Evolutionary conservation across 371 early-diverging fungal genomes (phyloP).

Genomic region (Choanephora cucurbitarum): DNA sequence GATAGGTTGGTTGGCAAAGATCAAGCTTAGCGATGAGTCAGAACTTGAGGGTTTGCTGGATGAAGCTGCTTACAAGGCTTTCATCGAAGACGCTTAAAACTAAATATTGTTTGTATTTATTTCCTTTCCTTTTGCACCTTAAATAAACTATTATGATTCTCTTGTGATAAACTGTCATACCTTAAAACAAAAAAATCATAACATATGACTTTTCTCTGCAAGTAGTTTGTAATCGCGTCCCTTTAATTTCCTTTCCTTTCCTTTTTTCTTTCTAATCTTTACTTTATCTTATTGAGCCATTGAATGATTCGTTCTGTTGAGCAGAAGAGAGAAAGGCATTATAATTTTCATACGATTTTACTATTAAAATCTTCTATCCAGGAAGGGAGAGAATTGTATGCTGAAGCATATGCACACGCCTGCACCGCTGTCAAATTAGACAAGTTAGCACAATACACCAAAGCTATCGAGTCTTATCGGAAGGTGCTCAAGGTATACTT

Average conservation of each 20-base stretch:
- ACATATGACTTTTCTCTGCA: not conserved
- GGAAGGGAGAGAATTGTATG: constrained; percentile 31
- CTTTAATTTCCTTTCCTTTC: not conserved
- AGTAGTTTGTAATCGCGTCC: not conserved
- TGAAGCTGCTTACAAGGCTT: constrained; percentile 67
- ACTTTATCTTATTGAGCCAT: constrained; percentile 19
- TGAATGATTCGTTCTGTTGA: constrained; percentile 1
- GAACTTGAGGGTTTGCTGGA: constrained; percentile 78
- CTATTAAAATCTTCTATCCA: constrained; percentile 19
- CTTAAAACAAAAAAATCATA: not conserved
- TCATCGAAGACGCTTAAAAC: constrained; percentile 42
- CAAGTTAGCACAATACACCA: constrained; percentile 40
- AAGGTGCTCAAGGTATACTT: constrained; percentile 50
- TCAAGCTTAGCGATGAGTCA: constrained; percentile 69
- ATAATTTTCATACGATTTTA: constrained; percentile 5
- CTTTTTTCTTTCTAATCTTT: constrained; percentile 10
- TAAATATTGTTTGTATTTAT: constrained; percentile 11
- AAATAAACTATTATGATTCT: not conserved
- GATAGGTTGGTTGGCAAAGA: constrained; percentile 92
- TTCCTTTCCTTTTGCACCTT: constrained; percentile 7
- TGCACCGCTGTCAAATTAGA: constrained; percentile 56
- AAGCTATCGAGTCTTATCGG: constrained; percentile 50
- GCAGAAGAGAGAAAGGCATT: constrained; percentile 3
- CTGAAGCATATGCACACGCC: constrained; percentile 50
- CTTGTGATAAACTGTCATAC: not conserved